Evolutionary conservation across 108 stramenopile species (phyloP), one percentile per base, ranked within the genome.

Genomic region (Epithemia pelagica): DNA sequence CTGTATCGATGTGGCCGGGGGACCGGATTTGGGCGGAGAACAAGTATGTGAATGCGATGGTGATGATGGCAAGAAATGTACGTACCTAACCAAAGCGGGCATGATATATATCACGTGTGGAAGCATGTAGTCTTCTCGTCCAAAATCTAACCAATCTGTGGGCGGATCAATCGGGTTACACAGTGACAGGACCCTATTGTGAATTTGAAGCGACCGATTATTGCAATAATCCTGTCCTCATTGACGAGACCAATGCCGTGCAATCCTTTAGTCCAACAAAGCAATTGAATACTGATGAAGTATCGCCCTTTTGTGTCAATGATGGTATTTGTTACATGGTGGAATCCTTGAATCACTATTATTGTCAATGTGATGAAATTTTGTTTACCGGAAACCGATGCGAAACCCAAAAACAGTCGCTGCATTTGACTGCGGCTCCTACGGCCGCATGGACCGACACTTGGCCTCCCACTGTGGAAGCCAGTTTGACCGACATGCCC

Each of bases 1-100:
- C 37, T 84, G 83, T 61, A 58, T 46, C 10, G 15, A 46, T 46
- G 5, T 46, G 15, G 5, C 37, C 10, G 37, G n/a, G n/a, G n/a
- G n/a, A n/a, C n/a, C n/a, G n/a, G n/a, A n/a, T n/a, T n/a, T n/a
- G n/a, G n/a, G n/a, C n/a, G n/a, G n/a, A n/a, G n/a, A n/a, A n/a
- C n/a, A n/a, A n/a, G n/a, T n/a, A n/a, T n/a, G n/a, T n/a, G n/a
- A n/a, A n/a, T n/a, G n/a, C n/a, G n/a, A n/a, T n/a, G n/a, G n/a
- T n/a, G n/a, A n/a, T n/a, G n/a, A n/a, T n/a, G n/a, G n/a, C n/a
- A n/a, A n/a, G n/a, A n/a, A n/a, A n/a, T n/a, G n/a, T n/a, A n/a
- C n/a, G n/a, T n/a, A n/a, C n/a, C n/a, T n/a, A n/a, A n/a, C n/a
- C n/a, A n/a, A n/a, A n/a, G n/a, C n/a, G n/a, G n/a, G n/a, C n/a